Percentiles rank a stretch among this genome's conserved stretches.
phyloP scores from a whole-genome alignment of 768 basidiomycete species.

The Amanita rubescens region DNA sequence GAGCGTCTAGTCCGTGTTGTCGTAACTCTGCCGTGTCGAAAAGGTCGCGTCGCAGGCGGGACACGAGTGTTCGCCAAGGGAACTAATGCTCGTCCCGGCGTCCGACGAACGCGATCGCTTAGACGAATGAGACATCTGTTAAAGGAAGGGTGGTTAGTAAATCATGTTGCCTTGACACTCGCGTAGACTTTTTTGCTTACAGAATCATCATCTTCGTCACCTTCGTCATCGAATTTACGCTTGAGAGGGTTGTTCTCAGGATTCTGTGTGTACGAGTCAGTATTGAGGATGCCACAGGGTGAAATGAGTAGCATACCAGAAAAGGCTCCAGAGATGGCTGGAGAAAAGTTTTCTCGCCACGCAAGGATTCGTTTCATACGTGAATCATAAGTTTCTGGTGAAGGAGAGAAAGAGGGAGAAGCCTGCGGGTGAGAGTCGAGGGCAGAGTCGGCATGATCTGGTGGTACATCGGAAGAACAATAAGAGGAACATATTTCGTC shows the following conservation, averaged over 20 bases:
- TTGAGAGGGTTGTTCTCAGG: slow-evolving; percentile 39
- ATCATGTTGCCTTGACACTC: neutral
- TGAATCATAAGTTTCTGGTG: slow-evolving; percentile 40
- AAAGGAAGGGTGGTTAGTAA: slow-evolving; percentile 10
- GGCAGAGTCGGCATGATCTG: slow-evolving; percentile 26
- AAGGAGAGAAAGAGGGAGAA: slow-evolving; percentile 13
- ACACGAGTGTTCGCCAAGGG: slow-evolving; percentile 53
- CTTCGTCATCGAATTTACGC: slow-evolving; percentile 39
- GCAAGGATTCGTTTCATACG: slow-evolving; percentile 62
- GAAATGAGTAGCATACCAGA: slow-evolving; percentile 28
- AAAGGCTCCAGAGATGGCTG: slow-evolving; percentile 31
- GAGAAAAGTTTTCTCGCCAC: slow-evolving; percentile 58
- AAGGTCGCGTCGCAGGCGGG: slow-evolving; percentile 71
- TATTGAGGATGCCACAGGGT: no score
- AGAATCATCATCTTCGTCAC: slow-evolving; percentile 34
- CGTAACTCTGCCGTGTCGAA: slow-evolving; percentile 49
- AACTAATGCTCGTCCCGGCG: slow-evolving; percentile 13
- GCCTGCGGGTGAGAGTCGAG: no score
- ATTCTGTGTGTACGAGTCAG: no score
- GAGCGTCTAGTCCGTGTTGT: slow-evolving; percentile 47
- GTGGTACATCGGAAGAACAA: slow-evolving; percentile 57
- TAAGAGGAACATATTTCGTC: slow-evolving; percentile 54
- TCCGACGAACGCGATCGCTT: slow-evolving; percentile 47
- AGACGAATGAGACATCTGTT: slow-evolving; percentile 43
- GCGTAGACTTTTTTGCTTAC: slow-evolving; percentile 16